Base-by-base conservation (phyloP, 2,329 filamentous ascomycete species). In the Dactylellina sp. region DNA sequence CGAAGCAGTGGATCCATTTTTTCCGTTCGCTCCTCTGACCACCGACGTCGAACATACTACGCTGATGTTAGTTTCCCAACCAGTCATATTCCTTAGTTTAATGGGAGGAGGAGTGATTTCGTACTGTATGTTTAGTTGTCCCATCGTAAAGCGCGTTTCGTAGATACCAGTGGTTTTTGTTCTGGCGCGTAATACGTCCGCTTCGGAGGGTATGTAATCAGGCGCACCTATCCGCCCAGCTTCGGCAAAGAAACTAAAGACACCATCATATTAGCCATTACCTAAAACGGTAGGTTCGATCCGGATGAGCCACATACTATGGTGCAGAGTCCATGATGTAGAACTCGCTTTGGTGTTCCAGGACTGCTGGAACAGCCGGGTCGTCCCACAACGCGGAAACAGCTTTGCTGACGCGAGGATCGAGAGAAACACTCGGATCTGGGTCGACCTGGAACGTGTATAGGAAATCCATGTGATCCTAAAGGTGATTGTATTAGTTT, bases 1-100 rank as follows among this genome's bases (percentile, higher is more conserved):
- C 95, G 82, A 99, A 99, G 84, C 95, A 99, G 83, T 99, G 95
- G 80, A 99, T 99, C 95, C 95, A 99, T 84, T 99, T 99, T 85
- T 99, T 99, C 76, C 95, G 88, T 83, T 99, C 95, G 81, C 94
- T 98, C 80, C 95, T 86, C 83, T 99, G 95, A 22, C 95, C 95
- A 76, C 95, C 95, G 2, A 99, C 95, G 81, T 99, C 95, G 80
- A 99, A 99, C 95, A 99, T 99, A 84, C 94, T 98, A 80, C 20
- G 22, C 60, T 47, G 22, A 25, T 18, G 78, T 81, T 77, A 81
- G 80, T 66, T 49, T 12, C 55, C 56, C 76, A 42, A 7, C 12
- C n/a, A 9, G 9, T 25, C 7, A 44, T 50, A 52, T 53, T 53
- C 11, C n/a, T 14, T 65, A 40, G 25, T 16, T n/a, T n/a, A n/a